Evolutionary conservation across 345 rosid genomes (phyloP).

Genomic region (Acer saccharum): DNA sequence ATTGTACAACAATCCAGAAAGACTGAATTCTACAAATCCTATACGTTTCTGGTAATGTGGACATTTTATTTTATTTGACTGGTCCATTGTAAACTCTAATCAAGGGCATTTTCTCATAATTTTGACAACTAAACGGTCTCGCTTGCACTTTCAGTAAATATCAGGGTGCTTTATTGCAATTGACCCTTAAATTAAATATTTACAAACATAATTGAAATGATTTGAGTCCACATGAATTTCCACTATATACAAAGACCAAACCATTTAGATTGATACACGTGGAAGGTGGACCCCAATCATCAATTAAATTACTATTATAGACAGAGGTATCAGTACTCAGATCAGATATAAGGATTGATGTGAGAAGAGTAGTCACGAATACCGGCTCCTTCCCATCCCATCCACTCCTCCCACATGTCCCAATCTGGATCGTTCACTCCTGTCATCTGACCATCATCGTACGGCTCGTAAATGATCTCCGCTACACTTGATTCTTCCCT

Average conservation of each 20-base stretch:
- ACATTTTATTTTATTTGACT: too few relatives aligned
- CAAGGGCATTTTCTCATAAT: too few relatives aligned
- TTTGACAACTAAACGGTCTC: too few relatives aligned
- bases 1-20: not conserved
- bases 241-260: too few relatives aligned
- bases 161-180: too few relatives aligned
- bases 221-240: too few relatives aligned
- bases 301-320: not conserved
- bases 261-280: not conserved
- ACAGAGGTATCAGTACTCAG: not conserved
- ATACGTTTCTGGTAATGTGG: not conserved
- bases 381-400: conserved; percentile 99
- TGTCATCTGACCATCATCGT: conserved; percentile 48
- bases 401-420: conserved; percentile 96
- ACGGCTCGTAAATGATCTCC: conserved; percentile 29
- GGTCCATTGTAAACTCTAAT: too few relatives aligned
- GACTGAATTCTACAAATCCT: not conserved
- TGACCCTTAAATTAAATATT: too few relatives aligned
- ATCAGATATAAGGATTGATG: conserved; percentile 70
- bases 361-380: conserved; percentile 81
- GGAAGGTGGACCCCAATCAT: not conserved
- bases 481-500: conserved; percentile 31
- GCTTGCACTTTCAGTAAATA: too few relatives aligned
- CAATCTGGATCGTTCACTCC: conserved; percentile 70
- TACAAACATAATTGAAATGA: too few relatives aligned